A percentile compares a stretch with the other conserved stretches of the same genome.
phyloP scores from a whole-genome alignment of 2,329 filamentous ascomycete genomes.

The Fusarium sp. region DNA sequence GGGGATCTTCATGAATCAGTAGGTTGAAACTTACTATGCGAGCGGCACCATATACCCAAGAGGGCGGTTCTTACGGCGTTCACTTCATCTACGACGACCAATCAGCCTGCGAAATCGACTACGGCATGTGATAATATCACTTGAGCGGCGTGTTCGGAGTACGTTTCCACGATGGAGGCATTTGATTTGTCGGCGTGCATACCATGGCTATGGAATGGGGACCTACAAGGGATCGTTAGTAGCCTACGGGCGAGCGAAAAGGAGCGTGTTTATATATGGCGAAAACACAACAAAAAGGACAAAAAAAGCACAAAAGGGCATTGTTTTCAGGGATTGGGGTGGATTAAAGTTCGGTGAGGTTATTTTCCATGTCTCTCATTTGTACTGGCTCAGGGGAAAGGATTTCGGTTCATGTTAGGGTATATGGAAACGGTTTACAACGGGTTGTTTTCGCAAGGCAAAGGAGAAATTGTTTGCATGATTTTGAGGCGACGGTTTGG shows the following conservation, averaged over 20 bases:
- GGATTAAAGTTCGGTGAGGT: conserved; percentile 32
- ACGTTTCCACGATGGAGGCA: conserved; percentile 35
- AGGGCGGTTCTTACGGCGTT: conserved; percentile 46
- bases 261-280: conserved; percentile 32
- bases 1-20: conserved; percentile 29
- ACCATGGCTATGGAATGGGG: conserved; percentile 35
- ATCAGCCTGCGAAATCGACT: conserved; percentile 40
- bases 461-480: conserved; percentile 45
- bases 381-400: conserved; percentile 31
- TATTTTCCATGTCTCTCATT: conserved; percentile 41
- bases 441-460: conserved; percentile 37
- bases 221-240: conserved; percentile 26
- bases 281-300: conserved; percentile 35
- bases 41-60: conserved; percentile 45
- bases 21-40: conserved; percentile 23
- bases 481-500: conserved; percentile 17
- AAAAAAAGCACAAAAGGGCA: conserved; percentile 39
- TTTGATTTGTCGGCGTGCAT: conserved; percentile 43
- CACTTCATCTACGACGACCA: conserved; percentile 35
- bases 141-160: conserved; percentile 41
- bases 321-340: conserved; percentile 34
- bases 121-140: conserved; percentile 43
- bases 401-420: conserved; percentile 36
- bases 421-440: conserved; percentile 38
- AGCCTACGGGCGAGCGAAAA: conserved; percentile 38